phyloP scores from a whole-genome alignment of 345 rosid species.

The Eucalyptus grandis region DNA sequence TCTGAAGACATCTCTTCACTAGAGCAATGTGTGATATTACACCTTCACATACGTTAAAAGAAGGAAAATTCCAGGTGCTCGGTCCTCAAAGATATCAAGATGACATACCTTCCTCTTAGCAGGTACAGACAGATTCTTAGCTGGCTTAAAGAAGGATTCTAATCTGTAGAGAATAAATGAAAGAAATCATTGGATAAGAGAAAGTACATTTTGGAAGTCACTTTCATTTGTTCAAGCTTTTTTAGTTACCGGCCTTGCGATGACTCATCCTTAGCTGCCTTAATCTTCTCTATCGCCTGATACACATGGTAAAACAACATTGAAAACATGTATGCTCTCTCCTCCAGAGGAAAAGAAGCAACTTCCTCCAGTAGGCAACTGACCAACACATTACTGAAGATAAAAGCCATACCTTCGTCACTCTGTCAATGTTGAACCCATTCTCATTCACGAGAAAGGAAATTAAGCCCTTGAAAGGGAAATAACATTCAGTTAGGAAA shows the following conservation, averaged over 20 bases:
- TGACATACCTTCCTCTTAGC: constrained; percentile 65
- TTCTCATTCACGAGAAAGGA: constrained; percentile 80
- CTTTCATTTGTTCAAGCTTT: neutral
- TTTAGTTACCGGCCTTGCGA: constrained; percentile 69
- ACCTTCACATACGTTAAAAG: neutral
- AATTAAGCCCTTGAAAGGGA: constrained; percentile 1
- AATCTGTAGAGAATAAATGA: constrained; percentile 22
- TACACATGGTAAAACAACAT: neutral
- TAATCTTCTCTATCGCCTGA: constrained; percentile 88
- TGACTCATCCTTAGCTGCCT: constrained; percentile 81
- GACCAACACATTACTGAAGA: neutral
- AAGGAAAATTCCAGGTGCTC: neutral
- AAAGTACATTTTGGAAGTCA: neutral
- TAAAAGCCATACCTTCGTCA: constrained; percentile 45
- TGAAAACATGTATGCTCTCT: neutral
- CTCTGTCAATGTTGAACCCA: constrained; percentile 82
- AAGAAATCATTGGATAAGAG: neutral
- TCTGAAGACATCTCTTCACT: neutral
- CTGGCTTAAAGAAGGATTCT: constrained; percentile 82
- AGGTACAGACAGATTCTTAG: constrained; percentile 34
- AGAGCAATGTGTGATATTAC: neutral
- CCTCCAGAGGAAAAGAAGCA: neutral
- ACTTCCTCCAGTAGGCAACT: neutral
- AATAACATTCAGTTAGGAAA: neutral
- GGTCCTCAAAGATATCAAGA: neutral